A percentile compares a stretch with the other conserved stretches of the same genome.
Evolutionary conservation across 345 rosid genomes (phyloP).

Genomic region (Gynandropsis gynandra): DNA sequence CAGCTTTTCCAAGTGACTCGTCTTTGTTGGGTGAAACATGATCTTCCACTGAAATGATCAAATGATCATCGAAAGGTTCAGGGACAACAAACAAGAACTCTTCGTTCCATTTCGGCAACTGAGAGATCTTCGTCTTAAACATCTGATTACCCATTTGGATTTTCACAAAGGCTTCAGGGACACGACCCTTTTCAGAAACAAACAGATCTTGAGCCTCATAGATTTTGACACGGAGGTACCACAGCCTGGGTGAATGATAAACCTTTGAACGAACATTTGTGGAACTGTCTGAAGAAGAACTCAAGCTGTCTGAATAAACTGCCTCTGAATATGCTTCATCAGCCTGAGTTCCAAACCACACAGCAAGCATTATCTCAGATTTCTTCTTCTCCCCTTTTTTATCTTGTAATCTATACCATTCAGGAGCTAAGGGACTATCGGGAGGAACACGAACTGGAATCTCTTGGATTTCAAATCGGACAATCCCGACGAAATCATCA

Average conservation of each 20-base stretch:
- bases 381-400: conserved; percentile 40
- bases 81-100: conserved; percentile 83
- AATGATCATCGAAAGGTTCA: conserved; percentile 44
- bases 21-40: conserved; percentile 30
- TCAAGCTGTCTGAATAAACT: conserved; percentile 63
- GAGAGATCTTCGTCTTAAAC: conserved; percentile 42
- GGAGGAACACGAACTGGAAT: conserved; percentile 72
- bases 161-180: conserved; percentile 66
- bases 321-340: conserved; percentile 92
- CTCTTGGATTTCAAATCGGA: conserved; percentile 57
- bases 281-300: conserved; percentile 39
- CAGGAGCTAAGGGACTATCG: conserved; percentile 92
- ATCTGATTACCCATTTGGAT: conserved; percentile 65
- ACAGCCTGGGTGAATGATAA: conserved; percentile 81
- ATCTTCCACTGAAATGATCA: conserved; percentile 42
- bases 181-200: conserved; percentile 43
- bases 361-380: conserved; percentile 96
- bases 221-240: conserved; percentile 78
- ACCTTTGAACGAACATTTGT: conserved; percentile 74
- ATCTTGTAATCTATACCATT: conserved; percentile 84
- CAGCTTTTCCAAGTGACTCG: conserved; percentile 37
- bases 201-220: conserved; percentile 88
- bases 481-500: conserved; percentile 68
- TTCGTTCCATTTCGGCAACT: conserved; percentile 65
- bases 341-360: conserved; percentile 96